These are phyloP conservation scores for Anthoceros angustus DNA, from an alignment of 225 moss, liverwort and hornwort genomes.

Conservation along the genomic window DNA sequence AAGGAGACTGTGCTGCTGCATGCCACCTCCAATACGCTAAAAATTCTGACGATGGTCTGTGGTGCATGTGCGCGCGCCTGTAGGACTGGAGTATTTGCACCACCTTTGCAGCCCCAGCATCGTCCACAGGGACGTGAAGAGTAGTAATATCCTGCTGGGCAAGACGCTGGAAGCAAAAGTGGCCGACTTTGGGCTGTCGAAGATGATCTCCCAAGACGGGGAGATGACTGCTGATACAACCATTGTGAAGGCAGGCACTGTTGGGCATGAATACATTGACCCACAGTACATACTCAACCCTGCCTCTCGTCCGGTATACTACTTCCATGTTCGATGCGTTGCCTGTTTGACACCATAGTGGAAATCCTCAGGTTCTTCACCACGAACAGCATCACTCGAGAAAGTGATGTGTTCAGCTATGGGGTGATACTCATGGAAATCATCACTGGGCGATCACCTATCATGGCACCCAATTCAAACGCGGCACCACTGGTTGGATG, in stretches of 20 bases:
- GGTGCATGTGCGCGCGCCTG: not conserved
- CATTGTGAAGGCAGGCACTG: not conserved
- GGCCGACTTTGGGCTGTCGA: not conserved
- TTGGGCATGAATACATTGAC: conserved; percentile 4
- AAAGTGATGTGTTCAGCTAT: conserved; percentile 1
- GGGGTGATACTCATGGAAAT: not conserved
- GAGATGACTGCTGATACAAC: not conserved
- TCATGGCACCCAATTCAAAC: not conserved
- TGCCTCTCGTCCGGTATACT: too few species aligned
- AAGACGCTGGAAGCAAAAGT: conserved; percentile 1
- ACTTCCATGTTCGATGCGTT: too few species aligned
- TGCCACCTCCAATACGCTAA: not conserved
- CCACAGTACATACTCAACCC: not conserved
- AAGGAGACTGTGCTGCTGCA: not conserved
- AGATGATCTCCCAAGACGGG: not conserved
- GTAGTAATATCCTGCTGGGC: conserved; percentile 1
- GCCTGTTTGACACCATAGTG: not conserved
- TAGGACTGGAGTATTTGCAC: not conserved
- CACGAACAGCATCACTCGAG: not conserved
- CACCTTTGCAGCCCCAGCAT: not conserved
- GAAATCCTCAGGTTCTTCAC: not conserved
- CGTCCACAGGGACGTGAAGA: not conserved
- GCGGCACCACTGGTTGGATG: not conserved
- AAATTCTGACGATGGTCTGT: not conserved
- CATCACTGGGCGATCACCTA: not conserved